Evolutionary conservation across 2,329 filamentous ascomycete genomes (phyloP), one percentile per base, ranked within the genome.

Genomic region (Venturia carpophila): DNA sequence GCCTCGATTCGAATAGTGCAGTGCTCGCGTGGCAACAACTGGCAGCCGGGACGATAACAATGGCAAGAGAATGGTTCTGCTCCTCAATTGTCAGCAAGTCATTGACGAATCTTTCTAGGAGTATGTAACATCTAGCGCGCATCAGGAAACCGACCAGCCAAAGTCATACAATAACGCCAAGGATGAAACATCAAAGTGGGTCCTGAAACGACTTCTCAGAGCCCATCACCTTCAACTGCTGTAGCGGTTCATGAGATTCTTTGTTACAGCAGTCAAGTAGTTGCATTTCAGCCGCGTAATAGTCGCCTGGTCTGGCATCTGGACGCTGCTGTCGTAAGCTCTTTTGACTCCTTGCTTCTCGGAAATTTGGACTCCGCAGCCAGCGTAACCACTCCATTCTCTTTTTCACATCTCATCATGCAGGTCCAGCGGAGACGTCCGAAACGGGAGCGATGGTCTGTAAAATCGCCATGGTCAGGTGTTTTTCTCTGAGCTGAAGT

Each of bases 291-390:
- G 52, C 27, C 27, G 52, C 52, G 52, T 15, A 58, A 34, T 58
- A 37, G 52, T 58, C 30, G 52, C 52, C 15, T 17, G 52, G 7
- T 37, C 30, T 58, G 52, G 30, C 52, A 58, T 30, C 27, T 37
- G 15, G 52, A 27, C 30, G 15, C 52, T 58, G 30, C 52, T 37
- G 52, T 58, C 30, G 52, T 58, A 58, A 58, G 52, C 52, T n/a
- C 27, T 37, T 58, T 56, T 34, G 47, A 52, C 27, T 58, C 27
- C 30, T 19, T 24, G 5, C 52, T 58, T 15, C 10, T n/a, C 52
- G 52, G 52, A 39, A 58, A 3, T 21, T 19, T 58, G 52, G 52
- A 9, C 30, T 58, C 52, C 52, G 52, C 30, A 21, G 15, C 17
- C 52, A 58, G 15, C 30, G 30, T 21, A 37, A 58, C 52, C 52